Base-by-base conservation (phyloP, 495 filamentous ascomycete genomes). In the Aspergillus leporis region DNA sequence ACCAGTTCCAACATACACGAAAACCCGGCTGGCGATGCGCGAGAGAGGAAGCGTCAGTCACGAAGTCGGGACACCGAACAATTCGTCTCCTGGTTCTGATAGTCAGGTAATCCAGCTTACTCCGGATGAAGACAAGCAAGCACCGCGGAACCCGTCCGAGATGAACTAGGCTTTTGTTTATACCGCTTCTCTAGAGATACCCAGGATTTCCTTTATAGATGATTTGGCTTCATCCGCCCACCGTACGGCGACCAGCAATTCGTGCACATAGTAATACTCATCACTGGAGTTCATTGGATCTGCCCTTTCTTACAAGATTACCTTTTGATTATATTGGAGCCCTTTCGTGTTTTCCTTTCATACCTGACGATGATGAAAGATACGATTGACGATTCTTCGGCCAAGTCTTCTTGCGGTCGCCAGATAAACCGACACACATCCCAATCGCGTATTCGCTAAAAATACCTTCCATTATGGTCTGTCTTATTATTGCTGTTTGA, bases 1-100 rank as follows among this genome's bases (percentile, higher is more conserved):
- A 18, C 84, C 78, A 13, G 83, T 84, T 62, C 74, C 74, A 8
- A 66, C 73, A 0, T 69, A 70, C 23, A 72, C 80, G 60, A 65
- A 76, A 62, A 66, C 77, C 50, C 65, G 76, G 53, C 56, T 75
- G 47, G 63, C 70, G 16, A 65, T 73, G n/a, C 69, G 75, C 30
- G 68, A 71, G 30, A 72, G 70, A 59, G 65, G 58, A 34, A 77
- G 74, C 52, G 59, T 72, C 14, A 68, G 71, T 43, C 56, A 53
- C 45, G 74, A 75, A 18, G 59, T 65, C 6, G 70, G 72, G 6
- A 75, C 71, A 10, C 74, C 77, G 13, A 68, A 63, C 25, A 75
- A 74, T 49, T 53, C 74, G 3, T 77, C 74, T 7, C 69, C 70
- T 2, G 65, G 68, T 38, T 75, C 74, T 10, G 61, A 63, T 5